Percentiles rank a stretch among this genome's conserved stretches.
These are phyloP conservation scores for Capsicum rhomboideum DNA, from an alignment of 257 asterid genomes.

Conservation along the genomic window DNA sequence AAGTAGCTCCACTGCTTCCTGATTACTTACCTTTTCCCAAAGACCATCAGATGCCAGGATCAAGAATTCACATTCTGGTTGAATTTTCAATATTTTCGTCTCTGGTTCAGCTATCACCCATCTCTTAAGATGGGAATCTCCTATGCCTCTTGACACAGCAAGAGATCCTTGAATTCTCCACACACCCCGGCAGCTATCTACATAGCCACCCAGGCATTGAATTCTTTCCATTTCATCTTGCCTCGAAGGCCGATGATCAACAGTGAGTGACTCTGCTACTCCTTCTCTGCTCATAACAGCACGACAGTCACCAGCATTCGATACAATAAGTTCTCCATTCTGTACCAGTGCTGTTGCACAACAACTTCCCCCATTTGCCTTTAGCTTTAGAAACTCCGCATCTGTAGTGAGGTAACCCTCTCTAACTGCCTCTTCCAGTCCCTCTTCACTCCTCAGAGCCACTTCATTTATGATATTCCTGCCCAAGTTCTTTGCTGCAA, in stretches of 20 bases:
- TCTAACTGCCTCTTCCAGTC: constrained; percentile 43
- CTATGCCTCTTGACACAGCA: constrained; percentile 76
- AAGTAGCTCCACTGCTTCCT: constrained; percentile 67
- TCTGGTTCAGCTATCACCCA: constrained; percentile 82
- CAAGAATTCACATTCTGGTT: constrained; percentile 58
- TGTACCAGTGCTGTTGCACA: constrained; percentile 63
- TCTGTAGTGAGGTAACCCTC: constrained; percentile 67
- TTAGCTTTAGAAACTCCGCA: constrained; percentile 46
- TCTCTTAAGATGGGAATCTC: constrained; percentile 58
- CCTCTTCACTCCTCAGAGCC: constrained; percentile 22
- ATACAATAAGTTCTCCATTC: constrained; percentile 55
- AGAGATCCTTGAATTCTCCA: constrained; percentile 89
- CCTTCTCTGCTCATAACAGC: constrained; percentile 77
- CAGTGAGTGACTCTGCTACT: constrained; percentile 65
- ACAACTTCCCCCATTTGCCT: constrained; percentile 57
- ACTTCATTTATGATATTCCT: constrained; percentile 39
- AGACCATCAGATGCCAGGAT: constrained; percentile 86
- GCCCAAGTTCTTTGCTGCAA: constrained; percentile 45
- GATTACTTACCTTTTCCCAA: constrained; percentile 80
- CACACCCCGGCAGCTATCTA: constrained; percentile 67
- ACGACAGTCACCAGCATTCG: constrained; percentile 81
- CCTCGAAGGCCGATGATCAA: constrained; percentile 66
- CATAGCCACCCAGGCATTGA: constrained; percentile 64
- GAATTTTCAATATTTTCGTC: constrained; percentile 34
- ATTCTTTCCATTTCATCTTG: constrained; percentile 59